Conservation (phyloP, 441 rosid genomes). For the Melastoma candidum region DNA sequence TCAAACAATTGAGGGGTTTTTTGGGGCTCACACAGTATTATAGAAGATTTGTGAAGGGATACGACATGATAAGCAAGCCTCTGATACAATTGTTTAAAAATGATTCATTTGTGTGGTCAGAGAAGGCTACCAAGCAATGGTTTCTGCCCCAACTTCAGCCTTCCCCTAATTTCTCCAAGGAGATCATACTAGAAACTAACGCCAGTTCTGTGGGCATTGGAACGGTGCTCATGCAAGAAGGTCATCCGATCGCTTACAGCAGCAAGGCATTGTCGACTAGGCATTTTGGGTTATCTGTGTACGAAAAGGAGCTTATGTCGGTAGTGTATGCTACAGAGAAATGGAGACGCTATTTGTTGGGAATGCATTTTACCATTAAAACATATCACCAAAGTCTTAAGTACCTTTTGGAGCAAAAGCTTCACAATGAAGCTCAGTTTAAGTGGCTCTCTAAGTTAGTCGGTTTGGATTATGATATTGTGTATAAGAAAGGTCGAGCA, state of each 20-base stretch:
- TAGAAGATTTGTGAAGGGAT: too few species aligned
- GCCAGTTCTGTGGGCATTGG: not conserved
- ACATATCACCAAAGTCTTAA: not conserved
- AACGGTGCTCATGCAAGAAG: not conserved
- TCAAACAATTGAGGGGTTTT: too few species aligned
- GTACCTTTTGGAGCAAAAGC: not conserved
- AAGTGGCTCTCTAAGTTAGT: not conserved
- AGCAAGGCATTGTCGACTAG: not conserved
- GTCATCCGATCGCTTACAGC: not conserved
- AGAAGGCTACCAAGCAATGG: not conserved
- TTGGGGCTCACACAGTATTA: too few species aligned
- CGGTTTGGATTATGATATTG: not conserved
- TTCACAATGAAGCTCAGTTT: not conserved
- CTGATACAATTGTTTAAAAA: not conserved
- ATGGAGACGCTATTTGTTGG: not conserved
- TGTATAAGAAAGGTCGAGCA: not conserved
- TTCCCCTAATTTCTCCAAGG: not conserved
- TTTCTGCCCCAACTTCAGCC: too few species aligned
- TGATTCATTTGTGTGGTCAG: not conserved
- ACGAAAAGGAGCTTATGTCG: too few species aligned
- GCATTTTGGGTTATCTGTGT: not conserved
- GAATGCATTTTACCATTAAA: not conserved
- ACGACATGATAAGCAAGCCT: not conserved
- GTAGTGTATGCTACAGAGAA: not conserved
- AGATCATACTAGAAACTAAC: not conserved